Percentiles rank a stretch among this genome's conserved stretches.
These are phyloP conservation scores for Arctium minus DNA, from an alignment of 129 eudicot genomes.

Conservation along the genomic window DNA sequence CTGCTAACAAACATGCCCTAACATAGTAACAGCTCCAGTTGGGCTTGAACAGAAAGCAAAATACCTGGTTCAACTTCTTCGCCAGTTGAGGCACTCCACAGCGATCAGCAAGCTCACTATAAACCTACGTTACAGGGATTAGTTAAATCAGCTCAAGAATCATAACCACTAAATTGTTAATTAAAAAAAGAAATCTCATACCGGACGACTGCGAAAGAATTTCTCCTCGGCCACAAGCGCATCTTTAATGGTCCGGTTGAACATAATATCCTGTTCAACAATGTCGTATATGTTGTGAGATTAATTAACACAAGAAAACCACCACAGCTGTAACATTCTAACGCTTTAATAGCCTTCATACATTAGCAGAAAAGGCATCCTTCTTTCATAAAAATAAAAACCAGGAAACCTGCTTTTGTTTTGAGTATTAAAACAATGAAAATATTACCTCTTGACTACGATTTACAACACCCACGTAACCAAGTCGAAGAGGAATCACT, in stretches of 20 bases:
- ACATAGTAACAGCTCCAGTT: neutral
- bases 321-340: neutral
- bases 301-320: slow-evolving; percentile 7
- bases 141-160: neutral
- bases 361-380: neutral
- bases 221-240: slow-evolving; percentile 98
- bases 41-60: neutral
- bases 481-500: slow-evolving; percentile 90
- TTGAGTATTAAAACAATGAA: neutral
- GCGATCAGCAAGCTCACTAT: slow-evolving; percentile 88
- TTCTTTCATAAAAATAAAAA: neutral
- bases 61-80: slow-evolving; percentile 93
- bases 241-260: slow-evolving; percentile 78
- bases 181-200: slow-evolving; percentile 26
- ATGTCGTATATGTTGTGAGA: neutral
- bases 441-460: slow-evolving; percentile 93
- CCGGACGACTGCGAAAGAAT: slow-evolving; percentile 92
- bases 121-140: slow-evolving; percentile 49
- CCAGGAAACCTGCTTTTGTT: neutral
- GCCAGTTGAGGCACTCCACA: slow-evolving; percentile 98
- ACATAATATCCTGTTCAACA: slow-evolving; percentile 61
- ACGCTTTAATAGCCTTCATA: neutral
- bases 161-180: neutral
- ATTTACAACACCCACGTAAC: slow-evolving; percentile 95
- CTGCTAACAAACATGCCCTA: neutral